Conservation (phyloP, 129 eudicot genomes). For the Pittosporum tobira region DNA sequence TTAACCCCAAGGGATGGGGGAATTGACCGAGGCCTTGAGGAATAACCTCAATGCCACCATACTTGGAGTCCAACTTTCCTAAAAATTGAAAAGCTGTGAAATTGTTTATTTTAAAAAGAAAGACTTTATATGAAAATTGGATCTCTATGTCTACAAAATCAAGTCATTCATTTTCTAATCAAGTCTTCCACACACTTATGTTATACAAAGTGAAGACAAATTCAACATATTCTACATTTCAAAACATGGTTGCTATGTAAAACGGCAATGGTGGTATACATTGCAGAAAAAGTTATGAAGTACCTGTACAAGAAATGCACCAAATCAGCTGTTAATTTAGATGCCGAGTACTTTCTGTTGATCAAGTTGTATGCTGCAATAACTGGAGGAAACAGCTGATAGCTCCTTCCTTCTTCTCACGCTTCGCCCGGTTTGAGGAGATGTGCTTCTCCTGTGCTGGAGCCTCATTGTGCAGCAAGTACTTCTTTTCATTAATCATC, state of each 20-base stretch:
- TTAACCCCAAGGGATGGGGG: too few species aligned
- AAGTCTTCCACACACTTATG: too few species aligned
- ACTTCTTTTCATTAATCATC: not conserved
- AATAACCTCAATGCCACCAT: too few species aligned
- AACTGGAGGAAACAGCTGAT: not conserved
- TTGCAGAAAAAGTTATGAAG: not conserved
- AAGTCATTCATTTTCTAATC: too few species aligned
- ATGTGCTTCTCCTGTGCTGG: not conserved
- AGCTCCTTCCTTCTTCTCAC: not conserved
- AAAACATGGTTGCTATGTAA: too few species aligned
- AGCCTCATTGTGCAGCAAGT: not conserved
- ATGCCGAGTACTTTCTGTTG: not conserved
- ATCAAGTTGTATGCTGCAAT: not conserved
- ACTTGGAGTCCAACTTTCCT: too few species aligned
- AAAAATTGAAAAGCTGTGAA: too few species aligned
- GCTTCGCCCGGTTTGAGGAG: not conserved
- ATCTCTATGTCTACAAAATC: not conserved
- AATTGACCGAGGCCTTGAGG: too few species aligned
- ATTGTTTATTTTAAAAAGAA: too few species aligned
- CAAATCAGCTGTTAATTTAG: not conserved
- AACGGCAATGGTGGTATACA: not conserved
- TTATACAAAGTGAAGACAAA: too few species aligned
- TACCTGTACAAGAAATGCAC: not conserved
- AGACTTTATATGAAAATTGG: not conserved
- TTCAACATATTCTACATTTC: too few species aligned